Evolutionary conservation across 305 asterid genomes (phyloP), one percentile per base, ranked within the genome.

Genomic region (Fraxinus baroniana): DNA sequence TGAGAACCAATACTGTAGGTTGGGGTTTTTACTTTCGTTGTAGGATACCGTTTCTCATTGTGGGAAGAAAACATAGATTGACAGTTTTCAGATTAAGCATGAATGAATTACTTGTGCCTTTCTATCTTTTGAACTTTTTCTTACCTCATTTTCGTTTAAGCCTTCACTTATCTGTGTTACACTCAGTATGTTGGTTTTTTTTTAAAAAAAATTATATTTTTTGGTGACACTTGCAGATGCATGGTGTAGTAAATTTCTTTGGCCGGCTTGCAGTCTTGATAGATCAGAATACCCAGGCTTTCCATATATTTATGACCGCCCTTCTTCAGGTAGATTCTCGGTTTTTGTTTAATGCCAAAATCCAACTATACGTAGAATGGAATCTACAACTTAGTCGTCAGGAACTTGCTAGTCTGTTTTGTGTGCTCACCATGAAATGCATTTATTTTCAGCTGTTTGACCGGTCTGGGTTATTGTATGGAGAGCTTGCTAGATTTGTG

Each of bases 211-310:
- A 17, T 64, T 64, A 70, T 71, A 73, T 17, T n/a, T 39, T 32
- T 75, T 4, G 78, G 66, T 78, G 84, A 62, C 81, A 36, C 80
- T 90, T 80, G 85, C 94, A 96, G 99, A 93, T 96, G 98, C 93
- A 90, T 85, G 99, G 99, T 46, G 97, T 91, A 8, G 98, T 96
- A 68, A 92, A 79, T 82, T 96, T 94, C 90, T 96, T 94, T 70
- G 98, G 99, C 70, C 92, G 99, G 49, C 26, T 96, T 74, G 93
- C 99, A 64, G 88, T 96, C 84, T 80, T 96, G 91, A 91, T 93
- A 18, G 98, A 96, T 92, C 99, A 96, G 86, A 96, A 96, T 80
- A 93, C 98, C 39, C 98, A 96, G 86, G 98, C 99, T 10, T 94
- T 96, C 86, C 98, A 96, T 83, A 88, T 94, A 98, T 94, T 96